Conservation (phyloP, 495 filamentous ascomycete species). For the Penicillium psychrofluorescens region DNA sequence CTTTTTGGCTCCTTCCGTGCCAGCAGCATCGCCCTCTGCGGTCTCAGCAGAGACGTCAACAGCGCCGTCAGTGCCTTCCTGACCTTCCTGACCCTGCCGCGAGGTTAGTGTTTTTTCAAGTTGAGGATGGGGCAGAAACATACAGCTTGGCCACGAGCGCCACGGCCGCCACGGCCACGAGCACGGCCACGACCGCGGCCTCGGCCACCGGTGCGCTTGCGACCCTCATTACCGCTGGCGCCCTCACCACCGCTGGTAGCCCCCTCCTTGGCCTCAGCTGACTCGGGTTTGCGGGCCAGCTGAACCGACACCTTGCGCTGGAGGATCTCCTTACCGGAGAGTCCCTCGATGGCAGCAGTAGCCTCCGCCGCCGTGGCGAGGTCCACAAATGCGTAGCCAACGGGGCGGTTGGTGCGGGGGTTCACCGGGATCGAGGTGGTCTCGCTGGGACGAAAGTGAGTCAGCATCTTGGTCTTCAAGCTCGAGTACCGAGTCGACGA, state of each 20-base stretch:
- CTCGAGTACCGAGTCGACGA: too few relatives aligned
- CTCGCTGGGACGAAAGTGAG: conserved; percentile 55
- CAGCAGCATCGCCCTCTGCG: conserved; percentile 50
- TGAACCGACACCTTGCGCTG: conserved; percentile 98
- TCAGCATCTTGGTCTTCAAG: conserved; percentile 2
- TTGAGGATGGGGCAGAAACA: conserved; percentile 24
- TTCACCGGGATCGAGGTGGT: conserved; percentile 98
- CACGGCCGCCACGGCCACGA: conserved; percentile 58
- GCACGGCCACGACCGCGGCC: conserved; percentile 70
- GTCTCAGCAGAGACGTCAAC: conserved; percentile 48
- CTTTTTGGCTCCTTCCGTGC: conserved; percentile 37
- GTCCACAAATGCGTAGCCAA: conserved; percentile 98
- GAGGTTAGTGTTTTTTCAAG: conserved; percentile 4
- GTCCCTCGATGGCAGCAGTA: conserved; percentile 84
- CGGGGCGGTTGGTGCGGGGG: conserved; percentile 93
- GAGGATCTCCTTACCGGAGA: conserved; percentile 93
- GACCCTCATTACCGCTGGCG: conserved; percentile 63
- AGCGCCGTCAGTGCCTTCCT: conserved; percentile 39
- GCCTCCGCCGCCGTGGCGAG: conserved; percentile 90
- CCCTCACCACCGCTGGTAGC: conserved; percentile 58
- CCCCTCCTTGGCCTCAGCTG: conserved; percentile 70
- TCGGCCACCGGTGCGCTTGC: conserved; percentile 71
- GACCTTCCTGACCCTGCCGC: conserved; percentile 17
- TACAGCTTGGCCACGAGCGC: conserved; percentile 63
- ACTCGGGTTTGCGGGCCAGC: conserved; percentile 93